Percentiles rank a stretch among this genome's conserved stretches.
Conservation (phyloP, 345 rosid genomes). For the Aethionema arabicum region DNA sequence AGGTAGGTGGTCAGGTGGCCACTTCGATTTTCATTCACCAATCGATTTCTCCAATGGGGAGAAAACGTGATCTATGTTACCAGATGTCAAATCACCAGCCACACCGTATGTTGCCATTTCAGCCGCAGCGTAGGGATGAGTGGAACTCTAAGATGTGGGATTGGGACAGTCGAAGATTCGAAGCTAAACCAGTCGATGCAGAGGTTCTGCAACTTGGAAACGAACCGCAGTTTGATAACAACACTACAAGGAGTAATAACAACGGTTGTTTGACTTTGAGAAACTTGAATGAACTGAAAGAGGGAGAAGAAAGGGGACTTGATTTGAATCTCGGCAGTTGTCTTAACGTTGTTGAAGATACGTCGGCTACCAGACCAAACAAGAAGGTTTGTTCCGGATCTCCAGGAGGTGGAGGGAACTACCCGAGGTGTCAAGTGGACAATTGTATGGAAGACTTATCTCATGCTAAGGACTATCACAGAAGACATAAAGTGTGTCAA, state of each 20-base stretch:
- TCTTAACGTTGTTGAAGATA: slow-evolving; percentile 43
- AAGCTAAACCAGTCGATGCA: slow-evolving; percentile 54
- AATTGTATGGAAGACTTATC: slow-evolving; percentile 75
- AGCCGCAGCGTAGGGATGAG: slow-evolving; percentile 41
- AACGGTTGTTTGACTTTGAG: slow-evolving; percentile 23
- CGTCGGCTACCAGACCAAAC: slow-evolving; percentile 53
- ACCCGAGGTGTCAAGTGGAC: slow-evolving; percentile 89
- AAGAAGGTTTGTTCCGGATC: slow-evolving; percentile 80
- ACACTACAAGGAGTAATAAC: neutral
- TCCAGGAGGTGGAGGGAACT: slow-evolving; percentile 50
- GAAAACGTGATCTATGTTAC: slow-evolving; percentile 61
- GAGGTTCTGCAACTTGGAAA: slow-evolving; percentile 44
- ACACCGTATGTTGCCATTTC: slow-evolving; percentile 23
- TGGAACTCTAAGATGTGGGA: slow-evolving; percentile 80
- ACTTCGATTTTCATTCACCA: slow-evolving; percentile 60
- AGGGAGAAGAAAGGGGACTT: slow-evolving; percentile 50
- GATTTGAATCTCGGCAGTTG: slow-evolving; percentile 72
- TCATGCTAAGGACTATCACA: slow-evolving; percentile 82
- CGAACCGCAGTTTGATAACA: slow-evolving; percentile 15
- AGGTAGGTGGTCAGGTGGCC: slow-evolving; percentile 70
- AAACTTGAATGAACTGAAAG: slow-evolving; percentile 28
- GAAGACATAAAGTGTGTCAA: slow-evolving; percentile 89
- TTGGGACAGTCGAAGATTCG: slow-evolving; percentile 73
- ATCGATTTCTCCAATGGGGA: slow-evolving; percentile 51
- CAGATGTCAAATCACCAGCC: slow-evolving; percentile 35